A percentile compares a stretch with the other conserved stretches of the same genome.
Conservation (phyloP, 1,139 yeast species). For the Debaryomyces sp. region DNA sequence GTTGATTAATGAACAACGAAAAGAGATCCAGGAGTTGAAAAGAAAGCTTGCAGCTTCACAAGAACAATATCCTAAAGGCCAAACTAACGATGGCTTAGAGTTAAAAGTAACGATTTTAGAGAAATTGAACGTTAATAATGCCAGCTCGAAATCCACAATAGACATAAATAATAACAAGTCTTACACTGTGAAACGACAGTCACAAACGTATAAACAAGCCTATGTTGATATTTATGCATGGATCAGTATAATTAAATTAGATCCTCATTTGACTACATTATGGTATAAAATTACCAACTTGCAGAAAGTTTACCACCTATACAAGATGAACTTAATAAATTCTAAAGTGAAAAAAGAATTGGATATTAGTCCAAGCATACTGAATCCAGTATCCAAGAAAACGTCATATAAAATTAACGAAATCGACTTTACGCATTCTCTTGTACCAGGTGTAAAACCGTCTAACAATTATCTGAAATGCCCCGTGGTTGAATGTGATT, state of each 20-base stretch:
- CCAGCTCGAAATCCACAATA: slow-evolving; percentile 17
- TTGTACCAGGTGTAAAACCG: slow-evolving; percentile 9
- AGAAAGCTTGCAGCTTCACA: slow-evolving; percentile 33
- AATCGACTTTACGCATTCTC: slow-evolving; percentile 31
- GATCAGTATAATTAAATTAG: slow-evolving; percentile 43
- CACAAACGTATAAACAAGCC: background rate
- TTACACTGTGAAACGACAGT: slow-evolving; percentile 15
- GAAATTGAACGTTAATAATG: slow-evolving; percentile 19
- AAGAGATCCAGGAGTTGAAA: slow-evolving; percentile 39
- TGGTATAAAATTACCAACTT: slow-evolving; percentile 47
- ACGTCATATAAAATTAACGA: slow-evolving; percentile 20
- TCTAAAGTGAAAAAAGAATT: slow-evolving; percentile 8
- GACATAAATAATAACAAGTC: slow-evolving; percentile 23
- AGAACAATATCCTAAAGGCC: slow-evolving; percentile 23
- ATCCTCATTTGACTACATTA: slow-evolving; percentile 43
- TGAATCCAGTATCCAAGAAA: slow-evolving; percentile 12
- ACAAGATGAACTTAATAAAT: slow-evolving; percentile 30
- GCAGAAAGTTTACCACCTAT: slow-evolving; percentile 44
- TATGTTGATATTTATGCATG: slow-evolving; percentile 36
- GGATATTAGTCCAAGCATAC: slow-evolving; percentile 9
- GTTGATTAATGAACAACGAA: slow-evolving; percentile 29
- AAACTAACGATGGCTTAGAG: slow-evolving; percentile 9
- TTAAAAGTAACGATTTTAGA: slow-evolving; percentile 15
- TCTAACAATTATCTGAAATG: slow-evolving; percentile 25
- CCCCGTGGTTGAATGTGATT: slow-evolving; percentile 47